Conservation (phyloP, 257 asterid species). For the Solanum pimpinellifolium region DNA sequence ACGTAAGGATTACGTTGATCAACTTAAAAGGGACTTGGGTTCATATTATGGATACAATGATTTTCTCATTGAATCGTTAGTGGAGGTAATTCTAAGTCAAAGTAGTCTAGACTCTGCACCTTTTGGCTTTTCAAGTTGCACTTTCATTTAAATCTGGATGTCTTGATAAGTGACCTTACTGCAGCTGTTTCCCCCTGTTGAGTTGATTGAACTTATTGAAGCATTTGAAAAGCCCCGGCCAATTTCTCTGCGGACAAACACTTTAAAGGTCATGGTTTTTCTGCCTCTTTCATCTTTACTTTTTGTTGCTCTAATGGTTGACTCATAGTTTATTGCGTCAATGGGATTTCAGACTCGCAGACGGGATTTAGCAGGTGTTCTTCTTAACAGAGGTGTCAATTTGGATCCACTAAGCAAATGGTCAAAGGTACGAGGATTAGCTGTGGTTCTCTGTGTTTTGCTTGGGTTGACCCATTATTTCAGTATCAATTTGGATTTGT, state of each 20-base stretch:
- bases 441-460: background rate
- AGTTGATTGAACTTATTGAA: slow-evolving; percentile 89
- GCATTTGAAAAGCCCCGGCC: slow-evolving; percentile 96
- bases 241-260: slow-evolving; percentile 72
- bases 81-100: slow-evolving; percentile 46
- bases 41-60: slow-evolving; percentile 90
- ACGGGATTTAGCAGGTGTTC: slow-evolving; percentile 93
- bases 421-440: slow-evolving; percentile 58
- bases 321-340: background rate
- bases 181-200: slow-evolving; percentile 84
- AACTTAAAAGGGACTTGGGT: slow-evolving; percentile 52
- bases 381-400: slow-evolving; percentile 90
- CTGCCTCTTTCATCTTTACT: background rate
- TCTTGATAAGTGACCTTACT: slow-evolving; percentile 4
- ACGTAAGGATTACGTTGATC: slow-evolving; percentile 69
- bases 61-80: slow-evolving; percentile 58
- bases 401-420: slow-evolving; percentile 93
- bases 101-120: background rate
- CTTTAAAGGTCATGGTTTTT: slow-evolving; percentile 53
- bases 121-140: background rate
- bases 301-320: background rate
- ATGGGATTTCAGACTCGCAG: slow-evolving; percentile 59
- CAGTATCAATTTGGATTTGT: background rate
- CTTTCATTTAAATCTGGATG: background rate
- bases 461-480: background rate